Base-by-base conservation (phyloP, 2,329 filamentous ascomycete genomes). In the Neopestalotiopsis rosae region DNA sequence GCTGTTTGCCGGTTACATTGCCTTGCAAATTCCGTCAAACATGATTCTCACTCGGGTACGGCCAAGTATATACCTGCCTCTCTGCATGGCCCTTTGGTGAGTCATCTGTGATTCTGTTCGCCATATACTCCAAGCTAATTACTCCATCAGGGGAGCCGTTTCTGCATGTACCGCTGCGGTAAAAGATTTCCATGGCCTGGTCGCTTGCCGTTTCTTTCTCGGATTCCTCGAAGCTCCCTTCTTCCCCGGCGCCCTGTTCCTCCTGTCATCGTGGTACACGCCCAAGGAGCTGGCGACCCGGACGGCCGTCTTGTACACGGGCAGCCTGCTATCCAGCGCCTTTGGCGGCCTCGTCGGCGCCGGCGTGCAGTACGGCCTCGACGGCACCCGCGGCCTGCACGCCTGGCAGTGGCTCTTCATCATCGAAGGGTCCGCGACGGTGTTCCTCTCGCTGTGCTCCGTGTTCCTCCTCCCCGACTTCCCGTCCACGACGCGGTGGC, bases 321-420 rank as follows among this genome's bases (percentile, higher is more conserved):
- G 90, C 0, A 88, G 88, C 0, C 81, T 92, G 13, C 85, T 92
- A 17, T 90, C 88, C 1, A 89, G 90, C 2, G 90, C 90, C 2
- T 92, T 93, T 74, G 90, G 89, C 1, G 90, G 89, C 1, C 74
- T 89, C 10, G 85, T 89, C 56, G 82, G 86, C 2, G 87, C 87
- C 0, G 88, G 90, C 3, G 91, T 93, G 69, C 87, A 86, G 0
- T 81, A 80, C 24, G 86, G 88, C 64, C 86, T 92, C 81, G 85
- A 90, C 68, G 83, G 86, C 5, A 77, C 80, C 2, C 79, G 79
- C 9, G 90, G 89, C 0, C 77, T 90, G 1, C 78, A 83, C 5
- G 88, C 89, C 1, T 92, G 89, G 89, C 81, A 69, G 61, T 71
- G 68, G 68, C 58, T 69, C 17, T 69, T 69, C 42, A 56, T 70